Evolutionary conservation across 805 yeast genomes (phyloP).

Genomic region (Ogataea methanolica): DNA sequence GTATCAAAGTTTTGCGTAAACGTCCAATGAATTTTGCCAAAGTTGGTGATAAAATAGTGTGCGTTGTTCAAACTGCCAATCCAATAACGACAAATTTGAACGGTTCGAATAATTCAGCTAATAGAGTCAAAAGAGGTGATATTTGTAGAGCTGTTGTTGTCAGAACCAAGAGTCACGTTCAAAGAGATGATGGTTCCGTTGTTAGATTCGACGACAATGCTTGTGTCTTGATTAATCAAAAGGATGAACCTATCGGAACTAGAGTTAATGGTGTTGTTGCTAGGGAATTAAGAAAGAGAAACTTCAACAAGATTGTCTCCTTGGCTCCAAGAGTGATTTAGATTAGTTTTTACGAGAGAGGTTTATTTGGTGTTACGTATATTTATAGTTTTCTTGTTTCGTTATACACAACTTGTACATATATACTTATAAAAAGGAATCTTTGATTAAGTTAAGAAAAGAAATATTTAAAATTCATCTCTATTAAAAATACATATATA

Average conservation of each 20-base stretch:
- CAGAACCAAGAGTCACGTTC: slow-evolving; percentile 69
- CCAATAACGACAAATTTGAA: slow-evolving; percentile 65
- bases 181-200: slow-evolving; percentile 82
- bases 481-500: background rate
- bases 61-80: slow-evolving; percentile 87
- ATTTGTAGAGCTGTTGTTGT: slow-evolving; percentile 94
- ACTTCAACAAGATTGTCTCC: slow-evolving; percentile 80
- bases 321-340: slow-evolving; percentile 79
- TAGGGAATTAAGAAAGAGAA: slow-evolving; percentile 78
- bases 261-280: slow-evolving; percentile 90
- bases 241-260: slow-evolving; percentile 87
- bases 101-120: slow-evolving; percentile 61
- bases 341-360: slow-evolving; percentile 18
- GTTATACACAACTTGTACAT: slow-evolving; percentile 3
- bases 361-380: background rate
- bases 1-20: slow-evolving; percentile 91
- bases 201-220: slow-evolving; percentile 94
- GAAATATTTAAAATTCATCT: background rate
- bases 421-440: background rate
- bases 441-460: background rate
- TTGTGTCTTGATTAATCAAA: slow-evolving; percentile 89
- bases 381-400: background rate
- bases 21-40: slow-evolving; percentile 78
- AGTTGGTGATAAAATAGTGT: slow-evolving; percentile 90
- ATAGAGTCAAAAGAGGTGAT: slow-evolving; percentile 90